Base-by-base conservation (phyloP, 78 protist species). In the Ministeria vibrans region DNA sequence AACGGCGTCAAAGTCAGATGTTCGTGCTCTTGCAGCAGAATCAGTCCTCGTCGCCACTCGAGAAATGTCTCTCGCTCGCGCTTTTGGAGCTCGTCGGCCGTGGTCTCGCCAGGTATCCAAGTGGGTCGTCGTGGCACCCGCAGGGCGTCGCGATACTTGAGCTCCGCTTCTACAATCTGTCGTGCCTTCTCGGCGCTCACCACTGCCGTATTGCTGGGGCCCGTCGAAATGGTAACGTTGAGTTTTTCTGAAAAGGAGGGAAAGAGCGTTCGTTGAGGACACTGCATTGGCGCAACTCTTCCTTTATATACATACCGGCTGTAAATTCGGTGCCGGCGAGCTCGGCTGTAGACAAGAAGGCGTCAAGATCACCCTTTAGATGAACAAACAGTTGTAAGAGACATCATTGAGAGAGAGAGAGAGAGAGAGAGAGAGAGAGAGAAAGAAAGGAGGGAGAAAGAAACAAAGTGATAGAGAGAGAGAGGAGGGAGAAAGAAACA, bases 1-100 rank as follows among this genome's bases (percentile, higher is more conserved):
- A 91, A 97, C 34, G 99, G 99, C 36, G 99, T 94, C 42, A 97
- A 41, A 2, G 64, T 32, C 27, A 89, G 25, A 38, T 83, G 71
- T 32, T 89, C 78, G 39, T 84, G 53, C 42, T 83, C 94, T 69
- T 95, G 97, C n/a, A 91, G 11, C 32, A 5, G 34, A 20, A 97
- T 97, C 9, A 96, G 84, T 18, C 44, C 64, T 7, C 95, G 77
- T 41, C 98, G 83, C 99, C 99, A 96, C 55, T 85, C 86, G 51
- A 95, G 79, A 80, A 96, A 96, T 28, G 74, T 77, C 36, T 55
- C 80, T 4, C 81, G 81, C 53, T 78, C 81, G n/a, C 28, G 7
- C n/a, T 4, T 4, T 9, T 78, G 62, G 30, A 78, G 46, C 51
- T 78, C 74, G 2, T 61, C 68, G 28, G 73, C 81, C 22, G 81